Conservation (phyloP, 495 filamentous ascomycete species). For the Penicillium salamii region DNA sequence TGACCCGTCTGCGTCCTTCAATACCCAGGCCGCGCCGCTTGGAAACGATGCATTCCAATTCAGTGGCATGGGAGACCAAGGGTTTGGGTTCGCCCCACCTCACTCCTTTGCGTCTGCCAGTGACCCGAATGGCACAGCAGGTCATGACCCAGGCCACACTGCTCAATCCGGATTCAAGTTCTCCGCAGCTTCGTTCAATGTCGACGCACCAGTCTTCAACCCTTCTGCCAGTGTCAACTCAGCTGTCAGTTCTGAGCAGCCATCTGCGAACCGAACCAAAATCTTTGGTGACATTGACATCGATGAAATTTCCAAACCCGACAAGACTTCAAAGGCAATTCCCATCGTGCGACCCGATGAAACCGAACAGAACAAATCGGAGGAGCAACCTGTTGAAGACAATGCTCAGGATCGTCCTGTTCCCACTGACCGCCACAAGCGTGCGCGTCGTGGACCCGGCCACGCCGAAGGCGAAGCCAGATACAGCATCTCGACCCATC, state of each 20-base stretch:
- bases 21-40: constrained; percentile 56
- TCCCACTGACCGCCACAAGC: constrained; percentile 64
- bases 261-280: constrained; percentile 35
- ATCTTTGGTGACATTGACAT: constrained; percentile 79
- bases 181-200: constrained; percentile 71
- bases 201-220: constrained; percentile 77
- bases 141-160: constrained; percentile 14
- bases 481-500: constrained; percentile 61
- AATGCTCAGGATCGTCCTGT: constrained; percentile 26
- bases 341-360: constrained; percentile 72
- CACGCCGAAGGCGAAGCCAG: constrained; percentile 66
- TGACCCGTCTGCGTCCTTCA: constrained; percentile 64
- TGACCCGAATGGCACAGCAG: constrained; percentile 3
- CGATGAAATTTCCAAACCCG: constrained; percentile 56
- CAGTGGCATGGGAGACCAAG: constrained; percentile 24
- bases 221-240: constrained; percentile 44
- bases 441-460: constrained; percentile 56
- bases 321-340: constrained; percentile 74
- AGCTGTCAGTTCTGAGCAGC: constrained; percentile 21
- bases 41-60: constrained; percentile 55
- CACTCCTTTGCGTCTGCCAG: constrained; percentile 67
- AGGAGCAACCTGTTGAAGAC: constrained; percentile 41
- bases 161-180: constrained; percentile 67
- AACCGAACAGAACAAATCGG: constrained; percentile 42
- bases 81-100: constrained; percentile 63